A percentile compares a stretch with the other conserved stretches of the same genome.
Conservation (phyloP, 257 asterid genomes). For the Lycium barbarum region DNA sequence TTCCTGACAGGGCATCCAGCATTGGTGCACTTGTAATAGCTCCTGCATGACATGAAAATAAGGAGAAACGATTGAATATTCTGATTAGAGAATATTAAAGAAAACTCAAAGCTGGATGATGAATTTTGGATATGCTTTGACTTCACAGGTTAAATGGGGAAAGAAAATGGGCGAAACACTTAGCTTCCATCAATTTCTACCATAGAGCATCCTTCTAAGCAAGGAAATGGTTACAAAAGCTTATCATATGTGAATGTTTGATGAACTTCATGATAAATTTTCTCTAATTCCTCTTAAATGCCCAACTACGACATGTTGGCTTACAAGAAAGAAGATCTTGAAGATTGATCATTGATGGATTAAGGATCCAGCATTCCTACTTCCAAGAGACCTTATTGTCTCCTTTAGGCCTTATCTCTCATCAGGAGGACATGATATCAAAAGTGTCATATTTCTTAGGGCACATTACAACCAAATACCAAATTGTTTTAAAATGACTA, state of each 20-base stretch:
- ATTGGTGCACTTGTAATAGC: slow-evolving; percentile 93
- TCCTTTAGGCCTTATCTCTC: not conserved
- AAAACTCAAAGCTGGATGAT: not conserved
- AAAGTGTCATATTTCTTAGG: not conserved
- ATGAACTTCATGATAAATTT: not conserved
- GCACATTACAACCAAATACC: not conserved
- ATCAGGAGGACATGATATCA: not conserved
- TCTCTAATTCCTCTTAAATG: not conserved
- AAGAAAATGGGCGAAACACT: not conserved
- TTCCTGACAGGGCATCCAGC: slow-evolving; percentile 95
- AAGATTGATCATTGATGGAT: slow-evolving; percentile 1
- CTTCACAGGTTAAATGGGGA: not conserved
- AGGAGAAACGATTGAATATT: not conserved
- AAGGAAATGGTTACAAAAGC: not conserved
- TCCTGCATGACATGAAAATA: slow-evolving; percentile 57
- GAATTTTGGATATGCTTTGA: not conserved
- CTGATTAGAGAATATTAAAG: not conserved
- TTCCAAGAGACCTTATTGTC: not conserved
- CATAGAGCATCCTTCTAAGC: not conserved
- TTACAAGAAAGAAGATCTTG: not conserved
- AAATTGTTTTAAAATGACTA: not conserved
- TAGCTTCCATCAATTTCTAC: not conserved
- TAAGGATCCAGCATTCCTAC: not conserved
- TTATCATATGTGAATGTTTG: not conserved
- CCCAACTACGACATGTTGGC: not conserved